A percentile compares a stretch with the other conserved stretches of the same genome.
These are phyloP conservation scores for Penicillium sp. DNA, from an alignment of 2,329 filamentous ascomycete species.

Conservation along the genomic window DNA sequence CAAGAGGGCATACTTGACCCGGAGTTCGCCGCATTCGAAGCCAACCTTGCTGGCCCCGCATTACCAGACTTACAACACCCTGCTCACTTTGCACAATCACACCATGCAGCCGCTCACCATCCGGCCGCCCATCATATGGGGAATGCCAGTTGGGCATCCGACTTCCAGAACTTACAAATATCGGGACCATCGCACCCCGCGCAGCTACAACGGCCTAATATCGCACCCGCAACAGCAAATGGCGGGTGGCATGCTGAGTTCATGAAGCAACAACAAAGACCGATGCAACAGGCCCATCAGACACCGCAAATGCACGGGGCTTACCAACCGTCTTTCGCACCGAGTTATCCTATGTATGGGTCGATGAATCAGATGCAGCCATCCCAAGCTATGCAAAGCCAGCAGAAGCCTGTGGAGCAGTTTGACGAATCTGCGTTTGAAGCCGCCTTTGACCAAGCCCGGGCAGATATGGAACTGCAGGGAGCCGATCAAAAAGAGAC, in stretches of 20 bases:
- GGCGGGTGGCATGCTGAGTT: constrained; percentile 65
- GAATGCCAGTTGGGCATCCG: constrained; percentile 44
- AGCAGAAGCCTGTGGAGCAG: constrained; percentile 28
- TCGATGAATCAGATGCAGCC: constrained; percentile 24
- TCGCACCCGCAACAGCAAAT: constrained; percentile 34
- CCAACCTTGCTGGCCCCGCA: constrained; percentile 32
- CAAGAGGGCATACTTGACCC: constrained; percentile 60
- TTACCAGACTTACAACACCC: constrained; percentile 42
- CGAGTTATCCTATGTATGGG: constrained; percentile 27
- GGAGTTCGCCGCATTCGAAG: constrained; percentile 70
- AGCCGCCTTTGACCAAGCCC: constrained; percentile 46
- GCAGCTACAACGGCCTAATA: constrained; percentile 49
- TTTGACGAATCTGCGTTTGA: constrained; percentile 51
- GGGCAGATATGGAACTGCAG: constrained; percentile 38
- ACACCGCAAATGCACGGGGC: constrained; percentile 14
- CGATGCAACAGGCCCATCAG: constrained; percentile 23
- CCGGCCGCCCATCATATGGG: constrained; percentile 9
- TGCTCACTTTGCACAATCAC: constrained; percentile 29
- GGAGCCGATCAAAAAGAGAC: constrained; percentile 17
- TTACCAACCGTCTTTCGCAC: constrained; percentile 34
- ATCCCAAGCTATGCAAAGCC: constrained; percentile 25
- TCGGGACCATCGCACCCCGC: constrained; percentile 44
- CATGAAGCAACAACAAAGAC: constrained; percentile 40
- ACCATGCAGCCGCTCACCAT: constrained; percentile 25
- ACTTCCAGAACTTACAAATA: constrained; percentile 49